Base-by-base conservation (phyloP, 768 basidiomycete genomes). In the Lactifluus volemus region DNA sequence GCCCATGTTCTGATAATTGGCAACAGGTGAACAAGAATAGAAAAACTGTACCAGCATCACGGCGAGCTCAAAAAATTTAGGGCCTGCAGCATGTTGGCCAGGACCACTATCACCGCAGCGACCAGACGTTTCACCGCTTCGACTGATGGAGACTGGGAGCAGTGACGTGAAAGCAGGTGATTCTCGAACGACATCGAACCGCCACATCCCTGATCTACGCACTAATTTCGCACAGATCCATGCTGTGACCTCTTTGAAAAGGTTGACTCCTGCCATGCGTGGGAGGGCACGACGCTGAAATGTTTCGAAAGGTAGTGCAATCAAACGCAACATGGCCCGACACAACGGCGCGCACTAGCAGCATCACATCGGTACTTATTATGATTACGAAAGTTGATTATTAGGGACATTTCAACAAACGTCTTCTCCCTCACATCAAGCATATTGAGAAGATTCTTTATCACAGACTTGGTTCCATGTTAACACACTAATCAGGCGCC, bases 161-260 rank as follows among this genome's bases (percentile, higher is more conserved):
- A 45, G 36, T 47, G 51, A 53, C 44, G 48, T 53, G 45, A 59
- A 14, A 30, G 15, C 17, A 30, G 36, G 39, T 39, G 17, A 30
- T 59, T 59, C 50, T 59, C 44, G 58, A 59, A 53, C 44, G 44
- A 34, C 12, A 11, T 39, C 38, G 52, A 49, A 49, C 45, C 53
- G 53, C 59, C 59, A 60, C 58, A 48, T 50, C 29, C 47, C 19
- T 8, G 53, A 54, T 15, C 51, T 19, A 44, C 25, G 51, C 34
- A 19, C 36, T 32, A 14, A 54, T 49, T 53, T 54, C 7, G 36
- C 52, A 39, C 52, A 53, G 29, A 39, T 30, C 36, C 25, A 19
- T 32, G 30, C 21, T 29, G 49, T 14, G 7, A 15, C 25, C 5
- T n/a, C 30, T 34, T 42, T 42, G 19, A 36, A 50, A 15, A 29